Evolutionary conservation across 2,329 filamentous ascomycete species (phyloP).

Genomic region (Raffaelea arxii): DNA sequence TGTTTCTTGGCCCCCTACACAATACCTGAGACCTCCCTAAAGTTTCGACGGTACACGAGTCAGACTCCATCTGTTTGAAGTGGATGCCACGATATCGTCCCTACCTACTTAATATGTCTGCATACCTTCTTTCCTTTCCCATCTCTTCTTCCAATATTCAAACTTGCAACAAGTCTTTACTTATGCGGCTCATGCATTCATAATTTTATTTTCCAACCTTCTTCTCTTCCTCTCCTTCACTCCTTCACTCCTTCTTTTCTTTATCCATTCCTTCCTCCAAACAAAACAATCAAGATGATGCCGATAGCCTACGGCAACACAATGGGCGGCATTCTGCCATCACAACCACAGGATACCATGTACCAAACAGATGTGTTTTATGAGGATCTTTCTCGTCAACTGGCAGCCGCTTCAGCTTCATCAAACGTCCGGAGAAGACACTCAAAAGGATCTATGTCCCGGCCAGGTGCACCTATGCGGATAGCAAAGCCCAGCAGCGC

Average conservation of each 20-base stretch:
- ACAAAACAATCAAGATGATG: constrained; percentile 11
- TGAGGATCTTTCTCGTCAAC: constrained; percentile 43
- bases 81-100: too few relatives aligned
- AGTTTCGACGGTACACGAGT: too few relatives aligned
- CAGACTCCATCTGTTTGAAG: too few relatives aligned
- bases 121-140: not conserved
- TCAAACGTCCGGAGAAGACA: constrained; percentile 30
- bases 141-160: constrained; percentile 1
- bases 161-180: too few relatives aligned
- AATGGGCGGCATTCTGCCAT: constrained; percentile 18
- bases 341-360: constrained; percentile 7
- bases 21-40: too few relatives aligned
- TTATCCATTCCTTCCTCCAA: constrained; percentile 4
- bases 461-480: constrained; percentile 41
- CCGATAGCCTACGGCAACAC: constrained; percentile 18
- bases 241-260: constrained; percentile 3
- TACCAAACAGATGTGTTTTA: constrained; percentile 30
- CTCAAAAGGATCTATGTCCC: constrained; percentile 40
- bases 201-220: not conserved
- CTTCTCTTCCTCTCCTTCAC: not conserved
- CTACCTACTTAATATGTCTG: too few relatives aligned
- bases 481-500: constrained; percentile 51
- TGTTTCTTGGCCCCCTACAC: not conserved
- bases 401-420: constrained; percentile 32
- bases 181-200: too few relatives aligned